Percentiles rank a stretch among this genome's conserved stretches.
These are phyloP conservation scores for Coemansia sp. DNA, from an alignment of 192 early-diverging fungal genomes.

Conservation along the genomic window DNA sequence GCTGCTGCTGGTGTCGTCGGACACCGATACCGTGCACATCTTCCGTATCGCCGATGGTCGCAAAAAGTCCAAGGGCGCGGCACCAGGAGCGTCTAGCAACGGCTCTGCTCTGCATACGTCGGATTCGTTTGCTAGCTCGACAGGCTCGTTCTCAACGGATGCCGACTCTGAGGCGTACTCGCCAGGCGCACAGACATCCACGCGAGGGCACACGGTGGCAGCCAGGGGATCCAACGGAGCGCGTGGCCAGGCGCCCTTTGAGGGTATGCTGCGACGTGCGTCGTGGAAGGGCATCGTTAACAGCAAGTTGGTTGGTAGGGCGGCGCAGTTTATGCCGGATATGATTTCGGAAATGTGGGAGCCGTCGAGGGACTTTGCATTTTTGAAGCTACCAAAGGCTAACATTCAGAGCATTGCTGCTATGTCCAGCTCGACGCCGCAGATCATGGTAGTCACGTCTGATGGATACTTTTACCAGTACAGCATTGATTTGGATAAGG, in stretches of 20 bases:
- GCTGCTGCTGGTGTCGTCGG: slow-evolving; percentile 64
- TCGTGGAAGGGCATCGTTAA: slow-evolving; percentile 51
- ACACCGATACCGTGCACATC: slow-evolving; percentile 94
- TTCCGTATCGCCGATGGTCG: slow-evolving; percentile 69
- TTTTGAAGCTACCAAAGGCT: slow-evolving; percentile 77
- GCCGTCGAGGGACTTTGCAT: slow-evolving; percentile 91
- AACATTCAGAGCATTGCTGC: slow-evolving; percentile 74
- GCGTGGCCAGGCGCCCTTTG: slow-evolving; percentile 51
- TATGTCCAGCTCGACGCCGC: slow-evolving; percentile 68
- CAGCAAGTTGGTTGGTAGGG: slow-evolving; percentile 70
- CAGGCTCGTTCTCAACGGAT: slow-evolving; percentile 15
- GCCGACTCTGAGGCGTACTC: slow-evolving; percentile 14
- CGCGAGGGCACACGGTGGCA: not conserved
- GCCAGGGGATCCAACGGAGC: not conserved
- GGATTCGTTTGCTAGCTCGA: slow-evolving; percentile 32
- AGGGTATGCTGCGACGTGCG: slow-evolving; percentile 58
- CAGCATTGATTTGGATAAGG: slow-evolving; percentile 80
- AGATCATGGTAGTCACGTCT: slow-evolving; percentile 86
- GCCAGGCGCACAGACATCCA: slow-evolving; percentile 4
- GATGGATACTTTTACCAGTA: slow-evolving; percentile 92
- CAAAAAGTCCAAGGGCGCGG: slow-evolving; percentile 12
- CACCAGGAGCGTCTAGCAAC: slow-evolving; percentile 4
- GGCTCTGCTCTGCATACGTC: slow-evolving; percentile 5
- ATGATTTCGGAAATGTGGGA: slow-evolving; percentile 91
- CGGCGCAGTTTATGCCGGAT: slow-evolving; percentile 85